Evolutionary conservation across 257 asterid species (phyloP).

Genomic region (Nicotiana tabacum): DNA sequence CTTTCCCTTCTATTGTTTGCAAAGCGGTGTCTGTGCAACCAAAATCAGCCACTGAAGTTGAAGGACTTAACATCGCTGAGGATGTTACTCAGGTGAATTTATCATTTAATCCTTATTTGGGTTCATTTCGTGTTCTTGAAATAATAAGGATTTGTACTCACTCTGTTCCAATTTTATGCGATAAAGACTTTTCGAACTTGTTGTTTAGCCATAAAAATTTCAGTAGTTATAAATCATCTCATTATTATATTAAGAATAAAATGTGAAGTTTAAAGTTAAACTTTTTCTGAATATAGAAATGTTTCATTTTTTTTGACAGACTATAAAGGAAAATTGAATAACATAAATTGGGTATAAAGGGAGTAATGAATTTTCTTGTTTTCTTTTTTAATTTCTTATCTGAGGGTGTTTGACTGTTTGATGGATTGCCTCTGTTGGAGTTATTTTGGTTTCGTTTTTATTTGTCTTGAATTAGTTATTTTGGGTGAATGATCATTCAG

Average conservation of each 20-base stretch:
- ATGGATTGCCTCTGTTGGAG: background rate
- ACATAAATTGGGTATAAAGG: too few relatives aligned
- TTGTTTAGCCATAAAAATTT: too few relatives aligned
- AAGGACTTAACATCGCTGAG: constrained; percentile 91
- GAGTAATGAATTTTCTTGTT: too few relatives aligned
- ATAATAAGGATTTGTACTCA: too few relatives aligned
- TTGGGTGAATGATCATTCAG: background rate
- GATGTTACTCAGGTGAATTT: constrained; percentile 82
- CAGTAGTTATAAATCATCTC: too few relatives aligned
- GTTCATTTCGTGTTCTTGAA: background rate
- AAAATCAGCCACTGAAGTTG: constrained; percentile 43
- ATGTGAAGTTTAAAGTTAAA: too few relatives aligned
- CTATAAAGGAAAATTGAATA: too few relatives aligned
- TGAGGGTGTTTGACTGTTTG: background rate
- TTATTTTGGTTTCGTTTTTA: background rate
- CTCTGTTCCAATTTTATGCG: too few relatives aligned
- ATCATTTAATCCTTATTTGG: background rate
- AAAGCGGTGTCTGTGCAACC: constrained; percentile 57
- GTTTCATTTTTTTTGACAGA: too few relatives aligned
- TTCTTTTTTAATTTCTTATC: background rate
- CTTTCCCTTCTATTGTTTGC: constrained; percentile 26
- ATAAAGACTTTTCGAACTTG: too few relatives aligned
- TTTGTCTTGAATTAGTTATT: background rate
- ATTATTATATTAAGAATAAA: too few relatives aligned
- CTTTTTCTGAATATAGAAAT: too few relatives aligned